phyloP scores from a whole-genome alignment of 208 protist species.

The Leishmania major region DNA sequence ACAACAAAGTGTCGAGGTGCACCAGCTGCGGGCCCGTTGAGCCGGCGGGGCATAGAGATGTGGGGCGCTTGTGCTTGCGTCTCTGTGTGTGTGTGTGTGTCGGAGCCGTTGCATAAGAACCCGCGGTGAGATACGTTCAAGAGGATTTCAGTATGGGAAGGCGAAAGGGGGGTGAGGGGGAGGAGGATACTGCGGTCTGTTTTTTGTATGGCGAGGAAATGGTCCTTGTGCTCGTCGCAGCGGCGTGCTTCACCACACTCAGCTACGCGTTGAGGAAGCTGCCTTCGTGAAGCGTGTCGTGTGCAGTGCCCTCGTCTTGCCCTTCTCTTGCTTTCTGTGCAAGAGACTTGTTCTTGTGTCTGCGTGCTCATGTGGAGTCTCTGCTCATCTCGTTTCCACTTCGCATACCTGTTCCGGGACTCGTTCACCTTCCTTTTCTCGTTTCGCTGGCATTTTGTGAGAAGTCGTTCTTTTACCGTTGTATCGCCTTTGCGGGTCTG shows the following conservation, averaged over 20 bases:
- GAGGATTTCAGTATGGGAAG: neutral
- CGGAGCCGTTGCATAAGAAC: neutral
- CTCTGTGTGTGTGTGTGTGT: neutral
- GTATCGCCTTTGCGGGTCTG: too few species aligned
- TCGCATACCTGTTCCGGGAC: neutral
- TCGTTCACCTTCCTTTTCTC: neutral
- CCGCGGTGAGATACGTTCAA: neutral
- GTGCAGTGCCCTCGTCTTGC: neutral
- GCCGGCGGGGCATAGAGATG: neutral
- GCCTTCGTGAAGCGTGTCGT: neutral
- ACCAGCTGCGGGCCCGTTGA: neutral
- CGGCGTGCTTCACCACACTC: neutral
- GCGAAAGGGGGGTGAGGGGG: too few species aligned
- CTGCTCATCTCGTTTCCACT: neutral
- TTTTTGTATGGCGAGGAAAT: too few species aligned
- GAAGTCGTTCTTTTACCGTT: too few species aligned
- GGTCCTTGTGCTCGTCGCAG: too few species aligned
- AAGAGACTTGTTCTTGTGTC: neutral
- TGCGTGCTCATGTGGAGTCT: neutral
- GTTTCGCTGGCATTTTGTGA: neutral
- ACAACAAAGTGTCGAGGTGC: neutral
- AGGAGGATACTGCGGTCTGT: too few species aligned
- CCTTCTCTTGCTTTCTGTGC: neutral
- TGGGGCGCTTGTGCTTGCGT: neutral
- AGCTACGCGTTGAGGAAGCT: neutral